A percentile compares a stretch with the other conserved stretches of the same genome.
phyloP scores from a whole-genome alignment of 1,284 basidiomycete genomes.

The Butyriboletus appendiculatus region DNA sequence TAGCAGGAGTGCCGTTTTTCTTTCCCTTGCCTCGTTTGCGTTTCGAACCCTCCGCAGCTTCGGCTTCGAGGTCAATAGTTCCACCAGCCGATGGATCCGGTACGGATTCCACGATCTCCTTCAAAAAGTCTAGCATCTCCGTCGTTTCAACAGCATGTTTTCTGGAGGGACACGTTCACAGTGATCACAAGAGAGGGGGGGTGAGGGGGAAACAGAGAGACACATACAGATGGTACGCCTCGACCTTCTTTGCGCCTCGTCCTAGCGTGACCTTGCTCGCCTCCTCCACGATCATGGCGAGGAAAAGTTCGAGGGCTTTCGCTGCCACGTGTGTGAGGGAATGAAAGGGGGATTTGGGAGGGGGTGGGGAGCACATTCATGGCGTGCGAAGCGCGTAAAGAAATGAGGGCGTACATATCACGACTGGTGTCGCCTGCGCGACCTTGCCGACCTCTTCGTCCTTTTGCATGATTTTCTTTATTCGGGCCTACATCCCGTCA shows the following conservation, averaged over 20 bases:
- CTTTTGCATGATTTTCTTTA: conserved; percentile 99
- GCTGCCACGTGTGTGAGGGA: conserved; percentile 51
- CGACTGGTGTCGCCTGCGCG: conserved; percentile 94
- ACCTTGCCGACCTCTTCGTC: conserved; percentile 99
- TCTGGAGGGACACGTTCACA: conserved; percentile 43
- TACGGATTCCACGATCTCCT: conserved; percentile 89
- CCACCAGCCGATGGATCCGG: conserved; percentile 88
- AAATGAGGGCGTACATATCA: conserved; percentile 80
- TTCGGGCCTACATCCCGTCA: conserved; percentile 69
- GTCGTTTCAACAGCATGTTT: conserved; percentile 93
- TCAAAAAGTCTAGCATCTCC: conserved; percentile 93
- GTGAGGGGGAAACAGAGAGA: neutral
- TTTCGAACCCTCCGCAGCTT: conserved; percentile 52
- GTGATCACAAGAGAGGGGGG: neutral
- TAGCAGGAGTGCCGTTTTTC: conserved; percentile 40
- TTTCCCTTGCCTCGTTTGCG: conserved; percentile 57
- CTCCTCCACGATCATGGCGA: conserved; percentile 85
- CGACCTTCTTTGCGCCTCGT: conserved; percentile 88
- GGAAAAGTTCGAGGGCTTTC: conserved; percentile 94
- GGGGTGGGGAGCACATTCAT: conserved; percentile 3
- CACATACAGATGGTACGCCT: conserved; percentile 92
- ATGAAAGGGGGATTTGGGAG: neutral
- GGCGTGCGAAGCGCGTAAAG: conserved; percentile 14
- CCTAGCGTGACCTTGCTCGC: conserved; percentile 80
- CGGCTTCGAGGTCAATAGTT: conserved; percentile 68